Conservation (phyloP, 192 early-diverging fungal genomes). For the Backusella liffmaniae region DNA sequence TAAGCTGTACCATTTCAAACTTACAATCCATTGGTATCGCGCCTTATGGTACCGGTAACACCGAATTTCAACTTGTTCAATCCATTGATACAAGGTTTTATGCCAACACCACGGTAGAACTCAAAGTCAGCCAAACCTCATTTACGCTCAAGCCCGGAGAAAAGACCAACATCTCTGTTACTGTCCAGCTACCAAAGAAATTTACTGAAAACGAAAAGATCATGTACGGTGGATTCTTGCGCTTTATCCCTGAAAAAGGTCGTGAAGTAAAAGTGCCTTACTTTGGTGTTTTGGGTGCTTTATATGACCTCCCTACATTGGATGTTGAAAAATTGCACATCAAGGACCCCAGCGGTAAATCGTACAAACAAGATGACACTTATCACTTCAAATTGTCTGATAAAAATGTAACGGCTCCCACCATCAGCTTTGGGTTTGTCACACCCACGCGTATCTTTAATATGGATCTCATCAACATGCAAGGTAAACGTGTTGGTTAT, state of each 20-base stretch:
- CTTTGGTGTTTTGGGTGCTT: constrained; percentile 45
- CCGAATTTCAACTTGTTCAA: constrained; percentile 12
- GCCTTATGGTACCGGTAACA: constrained; percentile 34
- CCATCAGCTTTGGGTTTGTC: constrained; percentile 27
- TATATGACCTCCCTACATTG: constrained; percentile 44
- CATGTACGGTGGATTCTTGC: constrained; percentile 49
- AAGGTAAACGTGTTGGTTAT: constrained; percentile 14
- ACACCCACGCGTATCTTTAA: constrained; percentile 17
- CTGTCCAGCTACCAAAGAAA: constrained; percentile 18
- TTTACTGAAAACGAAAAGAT: constrained; percentile 27
- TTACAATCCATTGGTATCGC: constrained; percentile 36
- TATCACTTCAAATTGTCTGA: constrained; percentile 2
- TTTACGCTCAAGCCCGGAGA: constrained; percentile 20
- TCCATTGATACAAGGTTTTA: constrained; percentile 9
- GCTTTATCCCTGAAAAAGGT: constrained; percentile 14
- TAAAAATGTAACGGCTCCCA: constrained; percentile 11
- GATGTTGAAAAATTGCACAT: constrained; percentile 22
- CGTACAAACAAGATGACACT: neutral
- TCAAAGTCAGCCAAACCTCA: constrained; percentile 12
- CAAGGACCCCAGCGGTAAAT: neutral
- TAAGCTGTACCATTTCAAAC: constrained; percentile 39
- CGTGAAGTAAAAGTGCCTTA: constrained; percentile 43
- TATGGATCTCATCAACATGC: constrained; percentile 19
- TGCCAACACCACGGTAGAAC: constrained; percentile 2
- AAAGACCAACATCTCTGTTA: constrained; percentile 5